Evolutionary conservation across 495 filamentous ascomycete genomes (phyloP).

Genomic region (Penicillium pancosmium): DNA sequence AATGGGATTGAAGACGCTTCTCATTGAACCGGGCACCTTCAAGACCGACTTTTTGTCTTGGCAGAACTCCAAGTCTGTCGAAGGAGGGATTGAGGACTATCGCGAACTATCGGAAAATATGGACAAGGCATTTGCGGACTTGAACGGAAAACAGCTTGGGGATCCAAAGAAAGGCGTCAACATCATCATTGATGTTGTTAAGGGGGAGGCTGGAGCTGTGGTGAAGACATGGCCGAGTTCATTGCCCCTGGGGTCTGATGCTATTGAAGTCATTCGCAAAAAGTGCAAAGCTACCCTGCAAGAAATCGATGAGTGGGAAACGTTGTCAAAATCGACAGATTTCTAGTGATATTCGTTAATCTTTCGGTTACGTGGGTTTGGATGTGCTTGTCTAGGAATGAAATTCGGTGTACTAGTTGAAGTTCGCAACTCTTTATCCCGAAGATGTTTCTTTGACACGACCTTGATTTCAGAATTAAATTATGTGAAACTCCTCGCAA

Average conservation of each 20-base stretch:
- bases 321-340: conserved; percentile 28
- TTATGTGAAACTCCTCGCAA: too few relatives aligned
- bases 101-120: conserved; percentile 2
- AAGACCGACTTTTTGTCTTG: conserved; percentile 41
- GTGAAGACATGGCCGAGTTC: conserved; percentile 30
- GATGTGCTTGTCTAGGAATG: too few relatives aligned
- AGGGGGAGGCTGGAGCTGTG: conserved; percentile 31
- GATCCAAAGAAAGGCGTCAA: conserved; percentile 38
- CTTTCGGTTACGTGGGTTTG: too few relatives aligned
- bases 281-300: conserved; percentile 35
- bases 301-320: conserved; percentile 36
- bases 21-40: conserved; percentile 44
- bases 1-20: conserved; percentile 19
- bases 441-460: too few relatives aligned
- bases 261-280: conserved; percentile 29
- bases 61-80: background rate
- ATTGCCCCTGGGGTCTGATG: conserved; percentile 42
- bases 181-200: conserved; percentile 43
- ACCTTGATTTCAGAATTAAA: too few relatives aligned
- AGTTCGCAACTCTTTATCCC: too few relatives aligned
- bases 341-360: background rate
- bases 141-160: conserved; percentile 39
- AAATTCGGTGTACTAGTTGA: too few relatives aligned
- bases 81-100: conserved; percentile 14
- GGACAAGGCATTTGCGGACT: background rate